Conservation (phyloP, 75 land plant genomes). For the Adiantum capillusveneris region DNA sequence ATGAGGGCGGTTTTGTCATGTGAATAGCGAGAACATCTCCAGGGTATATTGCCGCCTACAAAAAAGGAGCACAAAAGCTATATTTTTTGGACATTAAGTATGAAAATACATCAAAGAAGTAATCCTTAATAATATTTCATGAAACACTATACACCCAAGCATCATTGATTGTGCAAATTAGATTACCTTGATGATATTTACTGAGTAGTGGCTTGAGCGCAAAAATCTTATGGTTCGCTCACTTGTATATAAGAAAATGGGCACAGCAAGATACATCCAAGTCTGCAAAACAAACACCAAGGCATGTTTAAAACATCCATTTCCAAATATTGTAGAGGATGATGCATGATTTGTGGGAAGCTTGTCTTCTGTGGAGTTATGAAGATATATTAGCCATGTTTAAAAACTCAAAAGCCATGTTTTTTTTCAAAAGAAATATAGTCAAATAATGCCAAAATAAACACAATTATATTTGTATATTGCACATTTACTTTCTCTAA, state of each 20-base stretch:
- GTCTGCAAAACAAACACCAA: conserved; percentile 56
- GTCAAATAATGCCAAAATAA: too few relatives aligned
- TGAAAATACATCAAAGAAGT: neutral
- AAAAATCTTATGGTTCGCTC: conserved; percentile 39
- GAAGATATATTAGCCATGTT: too few relatives aligned
- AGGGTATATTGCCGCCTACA: conserved; percentile 18
- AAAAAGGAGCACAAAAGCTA: neutral
- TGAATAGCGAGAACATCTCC: conserved; percentile 14
- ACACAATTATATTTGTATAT: too few relatives aligned
- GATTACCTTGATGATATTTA: conserved; percentile 58
- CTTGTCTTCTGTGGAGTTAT: too few relatives aligned
- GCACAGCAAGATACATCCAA: conserved; percentile 74
- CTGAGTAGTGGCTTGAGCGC: conserved; percentile 32
- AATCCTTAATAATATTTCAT: neutral
- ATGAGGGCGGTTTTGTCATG: conserved; percentile 34
- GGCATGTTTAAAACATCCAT: too few relatives aligned
- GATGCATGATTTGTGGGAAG: too few relatives aligned
- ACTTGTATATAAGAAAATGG: conserved; percentile 44
- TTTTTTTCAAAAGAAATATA: too few relatives aligned
- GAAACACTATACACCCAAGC: neutral
- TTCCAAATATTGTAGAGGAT: too few relatives aligned
- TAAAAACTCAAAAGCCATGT: too few relatives aligned
- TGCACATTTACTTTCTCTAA: too few relatives aligned
- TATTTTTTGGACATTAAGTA: neutral
- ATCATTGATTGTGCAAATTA: neutral